These are phyloP conservation scores for Xylaria sp. DNA, from an alignment of 495 filamentous ascomycete species.

Conservation along the genomic window DNA sequence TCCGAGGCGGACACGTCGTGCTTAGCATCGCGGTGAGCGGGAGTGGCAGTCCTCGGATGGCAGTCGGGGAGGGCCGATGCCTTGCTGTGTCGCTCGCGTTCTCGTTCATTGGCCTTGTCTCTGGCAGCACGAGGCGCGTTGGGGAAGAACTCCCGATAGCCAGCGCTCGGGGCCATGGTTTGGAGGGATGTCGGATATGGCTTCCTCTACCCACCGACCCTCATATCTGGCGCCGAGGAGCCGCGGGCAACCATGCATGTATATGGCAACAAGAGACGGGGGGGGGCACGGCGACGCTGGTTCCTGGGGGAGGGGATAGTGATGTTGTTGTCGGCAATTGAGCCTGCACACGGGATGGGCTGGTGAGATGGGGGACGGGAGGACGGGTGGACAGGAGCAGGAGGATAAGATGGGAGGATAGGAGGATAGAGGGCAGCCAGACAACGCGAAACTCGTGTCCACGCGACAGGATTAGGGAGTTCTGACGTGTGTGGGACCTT, in stretches of 20 bases:
- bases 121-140: conserved; percentile 71
- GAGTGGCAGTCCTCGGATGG: conserved; percentile 48
- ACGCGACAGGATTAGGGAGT: conserved; percentile 47
- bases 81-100: conserved; percentile 47
- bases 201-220: conserved; percentile 59
- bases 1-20: conserved; percentile 49
- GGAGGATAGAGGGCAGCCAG: conserved; percentile 29
- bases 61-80: conserved; percentile 58
- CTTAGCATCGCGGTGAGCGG: conserved; percentile 43
- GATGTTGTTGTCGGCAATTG: conserved; percentile 6
- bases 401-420: too few relatives aligned
- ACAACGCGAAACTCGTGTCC: conserved; percentile 45
- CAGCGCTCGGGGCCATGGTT: conserved; percentile 79
- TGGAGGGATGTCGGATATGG: conserved; percentile 51
- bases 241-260: conserved; percentile 52
- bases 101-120: conserved; percentile 63
- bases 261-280: conserved; percentile 33
- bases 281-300: conserved; percentile 14
- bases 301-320: conserved; percentile 1
- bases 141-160: conserved; percentile 91
- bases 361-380: conserved; percentile 18
- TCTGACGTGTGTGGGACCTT: conserved; percentile 47
- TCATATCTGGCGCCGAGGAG: conserved; percentile 56
- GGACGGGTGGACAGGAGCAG: too few relatives aligned
- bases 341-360: conserved; percentile 3